Evolutionary conservation across 768 basidiomycete genomes (phyloP), one percentile per base, ranked within the genome.

Genomic region (Mycena vitilis): DNA sequence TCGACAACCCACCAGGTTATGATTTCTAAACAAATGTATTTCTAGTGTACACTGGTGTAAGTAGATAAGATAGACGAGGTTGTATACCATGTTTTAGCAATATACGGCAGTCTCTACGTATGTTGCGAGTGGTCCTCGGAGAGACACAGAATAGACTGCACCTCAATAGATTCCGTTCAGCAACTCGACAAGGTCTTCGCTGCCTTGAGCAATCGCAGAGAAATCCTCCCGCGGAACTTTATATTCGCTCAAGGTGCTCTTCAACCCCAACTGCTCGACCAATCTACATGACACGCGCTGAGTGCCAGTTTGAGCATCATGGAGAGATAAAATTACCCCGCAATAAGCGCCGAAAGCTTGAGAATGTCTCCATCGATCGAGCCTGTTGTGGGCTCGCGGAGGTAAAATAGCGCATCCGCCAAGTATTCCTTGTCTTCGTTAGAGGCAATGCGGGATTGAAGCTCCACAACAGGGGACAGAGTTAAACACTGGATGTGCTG

Each of bases 391-490:
- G 89, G 84, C 65, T 88, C 79, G 34, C 80, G 81, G 25, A 93
- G 80, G 73, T 91, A 87, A 74, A 87, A 88, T 36, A 93, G 76
- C 1, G 86, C 79, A 38, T 81, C 78, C 5, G 90, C 87, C 3
- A 92, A 83, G 65, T 79, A 82, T 66, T 87, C 83, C 75, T 92
- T 92, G 74, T 92, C 85, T 61, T 88, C 86, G n/a, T 84, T 76
- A 4, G 87, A 86, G 6, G 86, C 89, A 25, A 84, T 75, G 66
- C 87, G 84, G 1, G 90, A 85, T 76, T 91, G 86, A 25, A 92
- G 77, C 1, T 75, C 80, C 20, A 93, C 86, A 37, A 88, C 88
- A 0, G 91, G 85, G 5, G 88, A 85, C 25, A 94, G 84, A 8
- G 92, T 93, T 60, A 93, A 81, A 75, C 92, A 93, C 91, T 93